These are phyloP conservation scores for Umbelopsis vinacea DNA, from an alignment of 192 early-diverging fungal species.

Conservation along the genomic window DNA sequence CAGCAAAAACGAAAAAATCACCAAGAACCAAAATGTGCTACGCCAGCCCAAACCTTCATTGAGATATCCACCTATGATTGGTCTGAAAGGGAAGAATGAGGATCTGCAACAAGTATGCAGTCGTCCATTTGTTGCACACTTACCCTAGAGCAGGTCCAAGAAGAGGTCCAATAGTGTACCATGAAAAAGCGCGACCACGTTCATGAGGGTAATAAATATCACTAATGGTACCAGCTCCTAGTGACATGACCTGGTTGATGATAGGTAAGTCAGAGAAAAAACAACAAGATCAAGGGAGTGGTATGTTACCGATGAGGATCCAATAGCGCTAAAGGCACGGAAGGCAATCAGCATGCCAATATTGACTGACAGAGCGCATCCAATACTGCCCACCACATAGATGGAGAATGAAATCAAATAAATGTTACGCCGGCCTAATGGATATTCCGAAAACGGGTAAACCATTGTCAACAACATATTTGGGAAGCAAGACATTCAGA, in stretches of 20 bases:
- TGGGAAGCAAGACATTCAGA: neutral
- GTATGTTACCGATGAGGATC: constrained; percentile 27
- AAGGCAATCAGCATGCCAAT: constrained; percentile 32
- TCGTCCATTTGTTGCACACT: neutral
- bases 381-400: constrained; percentile 25
- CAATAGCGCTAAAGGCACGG: constrained; percentile 36
- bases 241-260: constrained; percentile 28
- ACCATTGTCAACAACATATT: neutral
- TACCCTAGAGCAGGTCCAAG: constrained; percentile 40
- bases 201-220: constrained; percentile 37
- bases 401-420: constrained; percentile 35
- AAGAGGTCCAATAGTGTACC: constrained; percentile 28
- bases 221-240: constrained; percentile 43
- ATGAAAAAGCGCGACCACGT: constrained; percentile 39
- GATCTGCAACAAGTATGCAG: neutral
- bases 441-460: neutral
- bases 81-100: neutral
- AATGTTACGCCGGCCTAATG: constrained; percentile 30
- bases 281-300: neutral
- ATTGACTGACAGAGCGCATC: constrained; percentile 38
- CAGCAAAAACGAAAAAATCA: constrained; percentile 22
- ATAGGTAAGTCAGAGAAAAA: neutral
- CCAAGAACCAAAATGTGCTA: constrained; percentile 41
- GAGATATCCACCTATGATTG: constrained; percentile 43
- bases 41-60: constrained; percentile 45